Conservation (phyloP, 441 rosid species). For the Manihot esculenta region DNA sequence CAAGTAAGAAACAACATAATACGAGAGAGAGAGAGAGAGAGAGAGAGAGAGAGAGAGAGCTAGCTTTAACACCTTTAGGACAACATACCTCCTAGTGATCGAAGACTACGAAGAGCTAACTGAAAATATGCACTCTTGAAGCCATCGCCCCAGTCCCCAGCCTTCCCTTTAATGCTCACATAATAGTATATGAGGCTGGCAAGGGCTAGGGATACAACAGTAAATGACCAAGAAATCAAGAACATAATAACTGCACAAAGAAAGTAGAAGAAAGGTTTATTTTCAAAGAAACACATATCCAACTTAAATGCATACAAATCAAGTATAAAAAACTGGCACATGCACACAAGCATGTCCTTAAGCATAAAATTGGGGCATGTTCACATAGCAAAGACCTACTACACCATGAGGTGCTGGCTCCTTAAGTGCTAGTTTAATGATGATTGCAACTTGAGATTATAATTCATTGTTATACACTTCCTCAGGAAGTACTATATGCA, state of each 20-base stretch:
- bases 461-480: background rate
- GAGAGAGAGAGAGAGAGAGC: background rate
- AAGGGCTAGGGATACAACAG: conserved; percentile 88
- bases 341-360: background rate
- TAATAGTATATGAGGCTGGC: conserved; percentile 98
- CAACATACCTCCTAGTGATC: conserved; percentile 89
- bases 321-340: background rate
- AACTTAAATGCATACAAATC: background rate
- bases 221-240: conserved; percentile 98
- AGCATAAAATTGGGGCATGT: background rate
- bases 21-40: background rate
- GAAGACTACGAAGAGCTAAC: conserved; percentile 97
- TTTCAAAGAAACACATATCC: background rate
- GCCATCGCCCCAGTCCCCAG: conserved; percentile 99
- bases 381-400: background rate
- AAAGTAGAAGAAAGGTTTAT: conserved; percentile 19
- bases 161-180: conserved; percentile 96
- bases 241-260: conserved; percentile 93
- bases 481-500: background rate
- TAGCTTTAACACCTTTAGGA: conserved; percentile 1
- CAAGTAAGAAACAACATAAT: background rate
- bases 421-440: background rate
- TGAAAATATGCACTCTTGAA: conserved; percentile 99
- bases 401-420: background rate
- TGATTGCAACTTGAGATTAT: background rate